phyloP scores from a whole-genome alignment of 2,329 filamentous ascomycete genomes.

The Ophiosphaerella korrae region DNA sequence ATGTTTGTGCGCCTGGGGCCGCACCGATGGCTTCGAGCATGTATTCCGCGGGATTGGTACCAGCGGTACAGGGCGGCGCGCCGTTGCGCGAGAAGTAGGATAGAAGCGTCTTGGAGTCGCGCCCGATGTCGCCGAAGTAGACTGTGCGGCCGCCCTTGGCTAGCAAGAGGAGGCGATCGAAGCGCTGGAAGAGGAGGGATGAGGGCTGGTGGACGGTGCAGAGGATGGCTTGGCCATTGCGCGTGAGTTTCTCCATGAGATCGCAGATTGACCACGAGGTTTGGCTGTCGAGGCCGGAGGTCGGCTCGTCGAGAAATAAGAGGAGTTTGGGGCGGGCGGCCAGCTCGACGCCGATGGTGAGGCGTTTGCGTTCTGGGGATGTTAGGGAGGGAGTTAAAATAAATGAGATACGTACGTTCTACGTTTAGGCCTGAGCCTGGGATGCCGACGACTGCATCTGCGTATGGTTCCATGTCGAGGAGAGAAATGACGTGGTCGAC shows the following conservation, averaged over 20 bases:
- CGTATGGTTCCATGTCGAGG: conserved; percentile 25
- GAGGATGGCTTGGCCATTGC: conserved; percentile 78
- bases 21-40: conserved; percentile 62
- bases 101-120: conserved; percentile 68
- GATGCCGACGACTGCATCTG: conserved; percentile 23
- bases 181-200: conserved; percentile 88
- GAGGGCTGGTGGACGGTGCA: conserved; percentile 96
- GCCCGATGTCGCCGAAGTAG: conserved; percentile 79
- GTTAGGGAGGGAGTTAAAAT: conserved; percentile 1
- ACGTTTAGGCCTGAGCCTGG: conserved; percentile 37
- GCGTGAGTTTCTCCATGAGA: conserved; percentile 83
- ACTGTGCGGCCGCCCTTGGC: conserved; percentile 76
- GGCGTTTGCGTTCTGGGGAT: conserved; percentile 60
- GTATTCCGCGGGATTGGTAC: conserved; percentile 76
- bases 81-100: conserved; percentile 76
- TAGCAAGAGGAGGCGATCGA: conserved; percentile 78
- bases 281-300: conserved; percentile 73
- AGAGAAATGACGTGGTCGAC: conserved; percentile 23
- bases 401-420: conserved; percentile 48
- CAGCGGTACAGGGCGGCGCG: conserved; percentile 63
- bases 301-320: conserved; percentile 64
- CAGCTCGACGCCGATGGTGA: conserved; percentile 62
- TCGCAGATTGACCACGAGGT: conserved; percentile 67
- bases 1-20: conserved; percentile 29
- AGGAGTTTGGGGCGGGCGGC: conserved; percentile 39